These are phyloP conservation scores for Yarrowia deformans DNA, from an alignment of 805 yeast genomes.

Conservation along the genomic window DNA sequence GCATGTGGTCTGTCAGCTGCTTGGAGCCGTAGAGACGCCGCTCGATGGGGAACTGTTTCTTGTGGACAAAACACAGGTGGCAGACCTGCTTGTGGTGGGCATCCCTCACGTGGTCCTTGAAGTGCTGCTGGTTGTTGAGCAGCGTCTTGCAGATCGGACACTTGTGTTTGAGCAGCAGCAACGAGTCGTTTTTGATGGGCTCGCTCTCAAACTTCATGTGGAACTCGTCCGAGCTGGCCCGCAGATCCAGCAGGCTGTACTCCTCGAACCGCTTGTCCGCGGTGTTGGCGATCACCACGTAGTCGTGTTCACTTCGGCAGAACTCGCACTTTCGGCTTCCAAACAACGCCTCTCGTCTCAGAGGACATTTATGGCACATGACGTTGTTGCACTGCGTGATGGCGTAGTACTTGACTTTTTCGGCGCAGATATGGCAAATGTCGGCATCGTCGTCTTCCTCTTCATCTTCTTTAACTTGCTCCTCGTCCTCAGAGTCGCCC, in stretches of 20 bases:
- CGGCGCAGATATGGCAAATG: conserved; percentile 84
- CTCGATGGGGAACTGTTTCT: conserved; percentile 79
- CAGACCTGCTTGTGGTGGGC: conserved; percentile 78
- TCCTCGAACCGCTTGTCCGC: conserved; percentile 43
- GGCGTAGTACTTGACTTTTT: conserved; percentile 67
- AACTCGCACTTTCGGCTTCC: conserved; percentile 77
- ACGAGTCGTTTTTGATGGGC: conserved; percentile 57
- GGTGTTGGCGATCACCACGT: conserved; percentile 62
- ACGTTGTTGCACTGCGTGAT: conserved; percentile 83
- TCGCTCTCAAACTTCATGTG: conserved; percentile 64
- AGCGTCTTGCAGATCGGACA: conserved; percentile 60
- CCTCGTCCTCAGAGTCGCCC: background rate
- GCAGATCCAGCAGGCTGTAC: conserved; percentile 48
- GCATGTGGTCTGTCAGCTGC: conserved; percentile 72
- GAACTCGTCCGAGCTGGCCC: conserved; percentile 56
- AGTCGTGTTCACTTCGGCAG: conserved; percentile 75
- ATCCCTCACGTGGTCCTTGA: conserved; percentile 69
- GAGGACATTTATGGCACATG: conserved; percentile 81
- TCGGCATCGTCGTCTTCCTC: conserved; percentile 20
- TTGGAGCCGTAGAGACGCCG: conserved; percentile 65
- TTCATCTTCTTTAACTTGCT: background rate
- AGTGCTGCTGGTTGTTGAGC: conserved; percentile 61
- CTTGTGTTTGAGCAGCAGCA: conserved; percentile 59
- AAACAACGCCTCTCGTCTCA: conserved; percentile 83
- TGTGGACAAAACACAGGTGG: conserved; percentile 76